Percentiles rank a stretch among this genome's conserved stretches.
Conservation (phyloP, 495 filamentous ascomycete genomes). For the Tuber indicum region DNA sequence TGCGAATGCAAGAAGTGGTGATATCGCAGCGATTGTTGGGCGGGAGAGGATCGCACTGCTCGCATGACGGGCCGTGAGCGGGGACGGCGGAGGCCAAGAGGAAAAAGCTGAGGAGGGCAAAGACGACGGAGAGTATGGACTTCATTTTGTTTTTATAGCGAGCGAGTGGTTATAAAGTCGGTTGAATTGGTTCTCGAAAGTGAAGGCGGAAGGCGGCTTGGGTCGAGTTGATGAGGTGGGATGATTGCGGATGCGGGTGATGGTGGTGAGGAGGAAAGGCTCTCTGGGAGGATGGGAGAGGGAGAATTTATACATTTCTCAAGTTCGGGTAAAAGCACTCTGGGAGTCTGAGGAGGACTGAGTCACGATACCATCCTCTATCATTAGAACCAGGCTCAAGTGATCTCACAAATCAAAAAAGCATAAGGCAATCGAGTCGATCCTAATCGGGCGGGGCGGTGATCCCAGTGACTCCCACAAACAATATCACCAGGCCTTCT, state of each 20-base stretch:
- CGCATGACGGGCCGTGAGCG: conserved; percentile 1
- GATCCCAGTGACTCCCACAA: background rate
- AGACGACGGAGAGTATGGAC: conserved; percentile 18
- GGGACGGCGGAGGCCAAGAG: background rate
- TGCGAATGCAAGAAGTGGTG: conserved; percentile 29
- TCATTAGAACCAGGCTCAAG: background rate
- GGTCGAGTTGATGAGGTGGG: background rate
- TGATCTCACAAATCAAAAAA: background rate
- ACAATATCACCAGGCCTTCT: background rate
- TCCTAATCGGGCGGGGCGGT: background rate
- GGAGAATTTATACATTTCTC: background rate
- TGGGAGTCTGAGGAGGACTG: background rate
- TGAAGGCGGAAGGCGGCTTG: background rate
- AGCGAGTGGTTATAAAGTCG: background rate
- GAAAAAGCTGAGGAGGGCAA: conserved; percentile 26
- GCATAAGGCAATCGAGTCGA: background rate
- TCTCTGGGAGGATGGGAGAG: background rate
- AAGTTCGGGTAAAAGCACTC: background rate
- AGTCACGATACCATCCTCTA: background rate
- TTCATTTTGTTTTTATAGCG: background rate
- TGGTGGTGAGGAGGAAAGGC: background rate
- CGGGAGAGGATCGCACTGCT: conserved; percentile 22
- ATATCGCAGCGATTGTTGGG: conserved; percentile 22
- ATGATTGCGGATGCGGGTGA: background rate
- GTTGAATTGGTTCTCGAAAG: background rate